A percentile compares a stretch with the other conserved stretches of the same genome.
Evolutionary conservation across 1,284 basidiomycete genomes (phyloP).

Genomic region (Ustilago sp.): DNA sequence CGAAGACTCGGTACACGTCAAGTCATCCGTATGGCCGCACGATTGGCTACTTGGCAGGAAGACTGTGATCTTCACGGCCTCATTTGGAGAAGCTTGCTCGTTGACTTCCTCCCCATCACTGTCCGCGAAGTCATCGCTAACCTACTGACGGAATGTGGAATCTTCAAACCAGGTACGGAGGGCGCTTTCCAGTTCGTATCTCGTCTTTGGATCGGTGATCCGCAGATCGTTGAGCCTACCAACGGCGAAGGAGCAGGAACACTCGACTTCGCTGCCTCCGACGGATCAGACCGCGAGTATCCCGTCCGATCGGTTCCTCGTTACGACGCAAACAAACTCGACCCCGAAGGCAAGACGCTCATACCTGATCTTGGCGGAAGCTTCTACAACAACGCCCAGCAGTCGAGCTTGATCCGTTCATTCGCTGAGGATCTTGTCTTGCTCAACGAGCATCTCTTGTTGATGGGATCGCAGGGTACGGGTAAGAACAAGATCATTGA

Average conservation of each 20-base stretch:
- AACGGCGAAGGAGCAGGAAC: constrained; percentile 22
- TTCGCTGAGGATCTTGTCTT: constrained; percentile 68
- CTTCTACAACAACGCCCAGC: constrained; percentile 69
- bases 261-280: constrained; percentile 50
- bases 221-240: constrained; percentile 23
- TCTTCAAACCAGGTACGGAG: constrained; percentile 61
- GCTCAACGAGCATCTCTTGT: constrained; percentile 68
- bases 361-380: constrained; percentile 64
- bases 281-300: constrained; percentile 30
- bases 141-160: constrained; percentile 58
- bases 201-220: constrained; percentile 41
- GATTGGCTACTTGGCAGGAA: constrained; percentile 64
- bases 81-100: constrained; percentile 66
- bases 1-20: constrained; percentile 69
- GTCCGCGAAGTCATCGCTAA: constrained; percentile 62
- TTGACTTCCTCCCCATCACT: constrained; percentile 69
- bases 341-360: constrained; percentile 65
- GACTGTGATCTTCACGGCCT: constrained; percentile 63
- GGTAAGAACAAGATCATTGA: constrained; percentile 71
- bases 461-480: constrained; percentile 70
- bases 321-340: constrained; percentile 60
- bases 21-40: constrained; percentile 67
- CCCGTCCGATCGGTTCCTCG: constrained; percentile 54
- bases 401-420: constrained; percentile 65
- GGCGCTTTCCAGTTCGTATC: constrained; percentile 61